These are phyloP conservation scores for Arthrobotrys sinensis DNA, from an alignment of 2,329 filamentous ascomycete genomes.

Conservation along the genomic window DNA sequence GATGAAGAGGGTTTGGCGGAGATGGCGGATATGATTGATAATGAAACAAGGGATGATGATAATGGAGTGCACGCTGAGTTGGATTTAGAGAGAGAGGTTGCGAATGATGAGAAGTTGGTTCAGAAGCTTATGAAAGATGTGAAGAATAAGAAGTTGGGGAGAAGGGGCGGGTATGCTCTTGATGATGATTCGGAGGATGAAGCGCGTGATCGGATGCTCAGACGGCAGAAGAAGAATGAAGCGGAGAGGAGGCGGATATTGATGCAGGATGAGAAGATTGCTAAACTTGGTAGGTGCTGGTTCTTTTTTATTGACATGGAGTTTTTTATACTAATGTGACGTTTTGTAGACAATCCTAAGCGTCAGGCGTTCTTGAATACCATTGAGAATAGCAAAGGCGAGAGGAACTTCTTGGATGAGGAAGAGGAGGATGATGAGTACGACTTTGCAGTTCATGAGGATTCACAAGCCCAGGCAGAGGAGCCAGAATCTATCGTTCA, in stretches of 20 bases:
- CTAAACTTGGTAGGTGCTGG: slow-evolving; percentile 75
- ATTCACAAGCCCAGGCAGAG: slow-evolving; percentile 51
- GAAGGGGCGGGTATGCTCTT: slow-evolving; percentile 83
- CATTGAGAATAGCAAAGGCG: slow-evolving; percentile 85
- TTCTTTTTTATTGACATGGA: too few species aligned
- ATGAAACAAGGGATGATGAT: slow-evolving; percentile 83
- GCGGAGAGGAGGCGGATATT: slow-evolving; percentile 88
- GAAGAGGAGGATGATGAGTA: slow-evolving; percentile 69
- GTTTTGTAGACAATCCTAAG: slow-evolving; percentile 79
- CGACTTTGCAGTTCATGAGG: slow-evolving; percentile 63
- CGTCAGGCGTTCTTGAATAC: slow-evolving; percentile 91
- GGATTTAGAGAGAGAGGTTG: slow-evolving; percentile 87
- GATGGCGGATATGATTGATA: slow-evolving; percentile 85
- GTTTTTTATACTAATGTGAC: slow-evolving; percentile 11
- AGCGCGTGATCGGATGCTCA: slow-evolving; percentile 69
- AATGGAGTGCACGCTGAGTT: slow-evolving; percentile 86
- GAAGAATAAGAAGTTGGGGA: slow-evolving; percentile 86
- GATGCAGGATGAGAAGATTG: slow-evolving; percentile 88
- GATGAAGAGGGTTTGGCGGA: slow-evolving; percentile 76
- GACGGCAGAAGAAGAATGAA: slow-evolving; percentile 82
- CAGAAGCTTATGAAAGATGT: slow-evolving; percentile 94
- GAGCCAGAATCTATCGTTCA: slow-evolving; percentile 26
- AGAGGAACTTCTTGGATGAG: slow-evolving; percentile 80
- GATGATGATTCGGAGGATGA: slow-evolving; percentile 89
- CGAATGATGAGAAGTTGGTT: slow-evolving; percentile 86